phyloP scores from a whole-genome alignment of 2,329 filamentous ascomycete genomes.

The Xylariales sp. region DNA sequence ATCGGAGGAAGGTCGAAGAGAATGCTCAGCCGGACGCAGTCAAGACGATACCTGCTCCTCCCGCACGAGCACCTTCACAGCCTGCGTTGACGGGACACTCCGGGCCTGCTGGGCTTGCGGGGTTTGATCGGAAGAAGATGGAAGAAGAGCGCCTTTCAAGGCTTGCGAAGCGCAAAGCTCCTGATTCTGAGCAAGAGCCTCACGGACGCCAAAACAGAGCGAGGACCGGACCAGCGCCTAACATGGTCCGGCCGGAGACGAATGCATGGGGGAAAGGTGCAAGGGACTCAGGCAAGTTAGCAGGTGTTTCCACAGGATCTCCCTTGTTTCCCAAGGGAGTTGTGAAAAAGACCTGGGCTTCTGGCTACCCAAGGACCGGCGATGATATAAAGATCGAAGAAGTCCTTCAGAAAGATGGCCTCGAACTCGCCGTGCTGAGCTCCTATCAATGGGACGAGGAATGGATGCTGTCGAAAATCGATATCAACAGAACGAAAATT shows the following conservation, averaged over 20 bases:
- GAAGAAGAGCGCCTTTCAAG: slow-evolving; percentile 77
- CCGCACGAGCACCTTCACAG: no score
- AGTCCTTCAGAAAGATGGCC: slow-evolving; percentile 66
- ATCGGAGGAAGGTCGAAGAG: neutral
- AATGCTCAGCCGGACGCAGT: no score
- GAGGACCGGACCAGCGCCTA: slow-evolving; percentile 10
- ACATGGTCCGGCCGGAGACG: neutral
- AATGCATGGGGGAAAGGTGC: neutral
- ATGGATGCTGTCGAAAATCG: slow-evolving; percentile 72
- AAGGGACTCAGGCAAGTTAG: neutral
- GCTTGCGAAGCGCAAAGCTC: slow-evolving; percentile 49
- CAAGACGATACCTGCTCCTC: no score
- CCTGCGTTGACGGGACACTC: slow-evolving; percentile 1
- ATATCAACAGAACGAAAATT: slow-evolving; percentile 56
- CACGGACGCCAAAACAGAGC: slow-evolving; percentile 14
- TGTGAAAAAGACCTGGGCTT: slow-evolving; percentile 78
- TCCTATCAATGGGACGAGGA: slow-evolving; percentile 82
- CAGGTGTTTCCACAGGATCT: slow-evolving; percentile 3
- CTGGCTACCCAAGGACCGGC: slow-evolving; percentile 52
- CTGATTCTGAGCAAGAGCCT: slow-evolving; percentile 14
- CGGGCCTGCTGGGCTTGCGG: slow-evolving; percentile 35
- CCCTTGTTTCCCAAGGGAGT: slow-evolving; percentile 51
- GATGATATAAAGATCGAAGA: slow-evolving; percentile 88
- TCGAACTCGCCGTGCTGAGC: slow-evolving; percentile 76
- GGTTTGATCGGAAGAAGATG: slow-evolving; percentile 75